Base-by-base conservation (phyloP, 2,329 filamentous ascomycete genomes). In the Claviceps arundinis region DNA sequence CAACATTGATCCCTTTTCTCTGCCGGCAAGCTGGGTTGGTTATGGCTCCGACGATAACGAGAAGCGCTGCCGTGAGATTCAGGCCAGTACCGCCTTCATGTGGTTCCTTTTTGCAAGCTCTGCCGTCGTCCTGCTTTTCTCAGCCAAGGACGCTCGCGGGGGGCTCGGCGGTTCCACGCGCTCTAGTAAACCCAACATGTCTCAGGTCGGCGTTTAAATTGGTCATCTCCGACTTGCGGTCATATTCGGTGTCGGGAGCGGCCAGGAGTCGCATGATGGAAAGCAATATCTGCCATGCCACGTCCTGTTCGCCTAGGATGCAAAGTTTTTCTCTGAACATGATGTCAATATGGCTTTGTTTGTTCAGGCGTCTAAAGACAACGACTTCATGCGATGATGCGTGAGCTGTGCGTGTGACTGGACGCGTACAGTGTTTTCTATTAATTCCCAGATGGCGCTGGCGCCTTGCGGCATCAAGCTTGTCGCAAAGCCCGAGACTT, bases 31-130 rank as follows among this genome's bases (percentile, higher is more conserved):
- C 66, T 77, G 73, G 69, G 80, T 87, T 63, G 82, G 74, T 26
- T 84, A 76, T 64, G 82, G 82, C 53, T 82, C 81, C 46, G 55
- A 57, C 55, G 64, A 83, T 66, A 71, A 75, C 54, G 66, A 73
- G 64, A 81, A 83, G 71, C 78, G 84, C 57, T 90, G 87, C 70
- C 81, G 79, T 56, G 81, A 88, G 69, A 78, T 87, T 16, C 86
- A 90, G 70, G 86, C 86, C 40, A 77, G 78, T 56, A 80, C 78
- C 37, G 84, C 80, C 40, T 91, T 91, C 70, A 75, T 88, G 69
- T 91, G 84, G 84, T 89, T 90, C 70, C 76, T 87, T 48, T 87
- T 84, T 65, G 75, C 71, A 41, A 73, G 76, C 26, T 85, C 84
- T 61, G 69, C 72, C 30, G 80, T 71, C 3, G 74, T 75, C 42